Evolutionary conservation across 257 asterid genomes (phyloP).

Genomic region (Solanum dulcamara): DNA sequence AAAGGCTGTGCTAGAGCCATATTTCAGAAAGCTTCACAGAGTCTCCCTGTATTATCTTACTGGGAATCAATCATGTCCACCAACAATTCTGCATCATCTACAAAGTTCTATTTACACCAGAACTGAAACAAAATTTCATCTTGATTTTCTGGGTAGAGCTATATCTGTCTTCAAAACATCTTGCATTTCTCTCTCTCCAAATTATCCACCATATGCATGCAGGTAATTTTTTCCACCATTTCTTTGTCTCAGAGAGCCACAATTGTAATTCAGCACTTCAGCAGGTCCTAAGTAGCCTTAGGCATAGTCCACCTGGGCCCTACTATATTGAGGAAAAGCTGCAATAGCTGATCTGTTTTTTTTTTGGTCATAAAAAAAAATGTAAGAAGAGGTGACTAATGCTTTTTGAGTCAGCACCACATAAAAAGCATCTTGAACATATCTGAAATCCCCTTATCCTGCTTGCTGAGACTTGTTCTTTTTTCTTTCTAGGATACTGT

Average conservation of each 20-base stretch:
- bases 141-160: neutral
- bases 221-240: neutral
- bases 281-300: neutral
- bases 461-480: neutral
- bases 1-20: neutral
- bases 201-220: neutral
- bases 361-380: neutral
- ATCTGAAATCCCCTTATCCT: neutral
- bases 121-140: neutral
- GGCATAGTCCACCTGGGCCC: neutral
- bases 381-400: neutral
- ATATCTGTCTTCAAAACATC: neutral
- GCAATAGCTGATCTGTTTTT: neutral
- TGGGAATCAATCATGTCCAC: neutral
- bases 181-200: neutral
- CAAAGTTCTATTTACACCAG: neutral
- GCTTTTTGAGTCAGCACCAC: neutral
- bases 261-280: neutral
- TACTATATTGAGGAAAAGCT: neutral
- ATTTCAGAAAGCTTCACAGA: neutral
- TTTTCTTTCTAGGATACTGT: neutral
- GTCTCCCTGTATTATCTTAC: neutral
- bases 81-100: neutral
- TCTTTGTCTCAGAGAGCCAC: neutral
- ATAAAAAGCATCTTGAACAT: neutral